Conservation (phyloP, 768 basidiomycete species). For the Polyporus arcularius region DNA sequence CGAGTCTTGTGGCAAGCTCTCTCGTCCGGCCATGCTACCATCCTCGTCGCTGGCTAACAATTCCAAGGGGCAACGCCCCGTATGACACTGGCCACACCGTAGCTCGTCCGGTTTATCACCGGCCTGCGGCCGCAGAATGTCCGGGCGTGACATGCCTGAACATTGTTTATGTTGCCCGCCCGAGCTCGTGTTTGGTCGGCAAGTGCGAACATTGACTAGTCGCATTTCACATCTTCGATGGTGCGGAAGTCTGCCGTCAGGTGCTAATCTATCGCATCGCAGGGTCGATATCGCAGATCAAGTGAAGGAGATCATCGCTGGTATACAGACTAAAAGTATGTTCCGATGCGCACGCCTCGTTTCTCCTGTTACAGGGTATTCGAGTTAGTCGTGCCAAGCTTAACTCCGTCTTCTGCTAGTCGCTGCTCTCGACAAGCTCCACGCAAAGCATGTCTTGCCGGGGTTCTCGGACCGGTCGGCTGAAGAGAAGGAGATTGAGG, state of each 20-base stretch:
- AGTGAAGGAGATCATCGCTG: conserved; percentile 76
- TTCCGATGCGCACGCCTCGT: conserved; percentile 10
- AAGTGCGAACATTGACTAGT: background rate
- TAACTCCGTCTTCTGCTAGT: conserved; percentile 50
- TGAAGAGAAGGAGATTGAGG: conserved; percentile 93
- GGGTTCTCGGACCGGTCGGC: conserved; percentile 93
- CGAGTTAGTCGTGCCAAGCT: background rate
- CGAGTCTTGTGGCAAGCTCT: too few relatives aligned
- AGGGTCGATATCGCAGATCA: conserved; percentile 95
- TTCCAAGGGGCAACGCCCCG: too few relatives aligned
- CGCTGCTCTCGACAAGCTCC: conserved; percentile 86
- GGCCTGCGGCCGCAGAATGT: background rate
- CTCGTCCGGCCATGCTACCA: too few relatives aligned
- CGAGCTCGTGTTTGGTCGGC: background rate
- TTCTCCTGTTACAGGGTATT: background rate
- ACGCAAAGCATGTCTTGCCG: conserved; percentile 93
- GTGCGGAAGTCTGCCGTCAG: background rate
- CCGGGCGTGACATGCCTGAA: background rate
- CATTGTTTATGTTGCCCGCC: background rate
- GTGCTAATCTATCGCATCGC: conserved; percentile 12
- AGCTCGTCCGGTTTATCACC: background rate
- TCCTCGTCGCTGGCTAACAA: too few relatives aligned
- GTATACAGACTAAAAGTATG: conserved; percentile 78
- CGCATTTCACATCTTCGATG: background rate
- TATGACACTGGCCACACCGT: too few relatives aligned